Percentiles rank a stretch among this genome's conserved stretches.
Conservation (phyloP, 2,329 filamentous ascomycete species). For the Epichloe sibirici region DNA sequence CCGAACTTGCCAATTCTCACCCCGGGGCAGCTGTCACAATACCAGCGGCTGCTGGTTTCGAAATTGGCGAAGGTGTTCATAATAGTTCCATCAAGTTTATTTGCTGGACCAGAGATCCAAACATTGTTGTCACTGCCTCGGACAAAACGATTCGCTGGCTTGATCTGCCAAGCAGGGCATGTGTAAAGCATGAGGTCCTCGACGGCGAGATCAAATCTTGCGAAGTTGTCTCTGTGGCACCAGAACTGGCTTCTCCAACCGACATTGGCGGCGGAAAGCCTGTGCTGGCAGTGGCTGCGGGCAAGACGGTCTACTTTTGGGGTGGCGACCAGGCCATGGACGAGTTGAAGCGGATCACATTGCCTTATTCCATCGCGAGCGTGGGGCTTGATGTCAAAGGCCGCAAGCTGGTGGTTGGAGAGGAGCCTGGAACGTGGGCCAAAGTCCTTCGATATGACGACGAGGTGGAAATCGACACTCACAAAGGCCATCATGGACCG, state of each 20-base stretch:
- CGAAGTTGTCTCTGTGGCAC: constrained; percentile 65
- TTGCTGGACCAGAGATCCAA: constrained; percentile 82
- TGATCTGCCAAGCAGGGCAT: constrained; percentile 65
- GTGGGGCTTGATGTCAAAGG: constrained; percentile 76
- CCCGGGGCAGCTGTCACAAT: constrained; percentile 33
- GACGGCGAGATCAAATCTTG: constrained; percentile 84
- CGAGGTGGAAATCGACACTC: constrained; percentile 73
- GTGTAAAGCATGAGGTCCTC: constrained; percentile 64
- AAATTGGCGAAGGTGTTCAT: constrained; percentile 78
- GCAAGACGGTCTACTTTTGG: constrained; percentile 89
- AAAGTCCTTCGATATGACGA: constrained; percentile 83
- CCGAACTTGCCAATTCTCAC: constrained; percentile 37
- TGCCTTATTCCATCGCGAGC: constrained; percentile 78
- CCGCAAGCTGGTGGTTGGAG: constrained; percentile 78
- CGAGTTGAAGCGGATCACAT: constrained; percentile 65
- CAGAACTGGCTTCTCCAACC: constrained; percentile 41
- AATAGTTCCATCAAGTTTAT: constrained; percentile 89
- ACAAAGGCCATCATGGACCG: constrained; percentile 93
- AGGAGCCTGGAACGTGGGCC: constrained; percentile 92
- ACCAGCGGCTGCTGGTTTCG: constrained; percentile 56
- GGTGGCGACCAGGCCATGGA: constrained; percentile 58
- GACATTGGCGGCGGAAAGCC: constrained; percentile 57
- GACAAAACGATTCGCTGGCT: constrained; percentile 94
- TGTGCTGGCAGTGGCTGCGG: constrained; percentile 82
- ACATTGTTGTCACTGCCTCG: constrained; percentile 79